Conservation (phyloP, 2,329 filamentous ascomycete genomes). For the Blastomyces gilchristii region DNA sequence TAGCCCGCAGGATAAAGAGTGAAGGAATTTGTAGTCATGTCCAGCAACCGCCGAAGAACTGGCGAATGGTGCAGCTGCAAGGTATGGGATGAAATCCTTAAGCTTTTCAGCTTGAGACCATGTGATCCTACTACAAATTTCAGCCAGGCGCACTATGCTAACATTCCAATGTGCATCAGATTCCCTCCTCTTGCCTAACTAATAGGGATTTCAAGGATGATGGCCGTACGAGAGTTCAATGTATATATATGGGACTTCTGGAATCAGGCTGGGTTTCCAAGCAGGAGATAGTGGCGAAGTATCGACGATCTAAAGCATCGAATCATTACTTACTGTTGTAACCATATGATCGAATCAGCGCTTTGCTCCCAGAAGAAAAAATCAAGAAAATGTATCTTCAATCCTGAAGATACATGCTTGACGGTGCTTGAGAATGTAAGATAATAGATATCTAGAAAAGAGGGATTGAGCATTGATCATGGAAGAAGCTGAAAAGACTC, state of each 20-base stretch:
- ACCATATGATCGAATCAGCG: neutral
- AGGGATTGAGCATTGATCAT: no score
- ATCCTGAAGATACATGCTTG: no score
- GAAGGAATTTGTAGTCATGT: neutral
- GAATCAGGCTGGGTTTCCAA: neutral
- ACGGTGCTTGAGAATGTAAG: no score
- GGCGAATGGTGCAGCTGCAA: neutral
- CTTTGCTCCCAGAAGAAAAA: neutral
- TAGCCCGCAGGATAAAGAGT: neutral
- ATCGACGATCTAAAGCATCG: neutral
- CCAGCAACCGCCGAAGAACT: neutral
- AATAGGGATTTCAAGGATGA: neutral
- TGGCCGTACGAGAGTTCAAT: neutral
- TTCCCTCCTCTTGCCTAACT: neutral
- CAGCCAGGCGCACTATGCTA: neutral
- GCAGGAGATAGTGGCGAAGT: neutral
- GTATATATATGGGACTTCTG: no score
- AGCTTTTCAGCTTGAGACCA: neutral
- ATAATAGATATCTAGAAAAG: no score
- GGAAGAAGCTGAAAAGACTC: no score
- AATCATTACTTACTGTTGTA: neutral
- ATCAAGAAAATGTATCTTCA: neutral
- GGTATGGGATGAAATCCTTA: neutral
- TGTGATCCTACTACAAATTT: neutral
- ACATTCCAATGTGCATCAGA: neutral